phyloP scores from a whole-genome alignment of 371 early-diverging fungal genomes.

The Haplosporangium sp. region DNA sequence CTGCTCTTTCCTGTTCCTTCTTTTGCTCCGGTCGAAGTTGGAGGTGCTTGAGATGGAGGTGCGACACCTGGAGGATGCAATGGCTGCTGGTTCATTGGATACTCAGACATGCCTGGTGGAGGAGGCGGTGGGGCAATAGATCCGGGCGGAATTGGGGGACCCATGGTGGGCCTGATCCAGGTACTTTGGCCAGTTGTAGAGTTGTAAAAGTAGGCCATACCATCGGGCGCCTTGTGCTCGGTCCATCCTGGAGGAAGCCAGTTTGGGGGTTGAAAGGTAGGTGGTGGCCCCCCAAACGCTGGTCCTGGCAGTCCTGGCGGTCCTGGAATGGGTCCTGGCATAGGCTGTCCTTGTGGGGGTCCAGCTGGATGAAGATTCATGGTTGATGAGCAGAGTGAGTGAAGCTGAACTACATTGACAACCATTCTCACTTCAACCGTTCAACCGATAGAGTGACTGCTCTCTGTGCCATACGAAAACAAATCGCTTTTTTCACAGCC shows the following conservation, averaged over 20 bases:
- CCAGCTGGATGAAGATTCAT: not conserved
- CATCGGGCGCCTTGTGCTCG: conserved; percentile 67
- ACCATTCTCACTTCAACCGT: no score
- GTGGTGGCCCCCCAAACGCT: conserved; percentile 17
- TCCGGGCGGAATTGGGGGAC: conserved; percentile 26
- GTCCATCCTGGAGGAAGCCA: conserved; percentile 70
- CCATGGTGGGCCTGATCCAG: conserved; percentile 63
- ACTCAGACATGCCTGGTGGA: conserved; percentile 33
- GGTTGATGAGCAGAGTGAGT: not conserved
- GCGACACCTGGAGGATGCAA: conserved; percentile 24
- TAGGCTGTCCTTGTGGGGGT: conserved; percentile 3
- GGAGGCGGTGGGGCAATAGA: conserved; percentile 5
- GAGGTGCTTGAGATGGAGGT: conserved; percentile 13
- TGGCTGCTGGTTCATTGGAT: conserved; percentile 27
- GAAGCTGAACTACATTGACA: not conserved
- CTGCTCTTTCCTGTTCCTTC: conserved; percentile 48
- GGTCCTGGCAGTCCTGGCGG: conserved; percentile 25
- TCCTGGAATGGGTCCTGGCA: conserved; percentile 3
- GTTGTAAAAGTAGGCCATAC: conserved; percentile 70
- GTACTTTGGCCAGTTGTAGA: conserved; percentile 63
- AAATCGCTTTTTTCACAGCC: no score
- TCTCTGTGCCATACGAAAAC: no score
- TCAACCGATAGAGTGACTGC: no score
- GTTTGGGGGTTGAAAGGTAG: conserved; percentile 19
- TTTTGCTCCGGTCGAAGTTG: not conserved